A percentile compares a stretch with the other conserved stretches of the same genome.
These are phyloP conservation scores for Garcia nutans DNA, from an alignment of 345 rosid species.

Conservation along the genomic window DNA sequence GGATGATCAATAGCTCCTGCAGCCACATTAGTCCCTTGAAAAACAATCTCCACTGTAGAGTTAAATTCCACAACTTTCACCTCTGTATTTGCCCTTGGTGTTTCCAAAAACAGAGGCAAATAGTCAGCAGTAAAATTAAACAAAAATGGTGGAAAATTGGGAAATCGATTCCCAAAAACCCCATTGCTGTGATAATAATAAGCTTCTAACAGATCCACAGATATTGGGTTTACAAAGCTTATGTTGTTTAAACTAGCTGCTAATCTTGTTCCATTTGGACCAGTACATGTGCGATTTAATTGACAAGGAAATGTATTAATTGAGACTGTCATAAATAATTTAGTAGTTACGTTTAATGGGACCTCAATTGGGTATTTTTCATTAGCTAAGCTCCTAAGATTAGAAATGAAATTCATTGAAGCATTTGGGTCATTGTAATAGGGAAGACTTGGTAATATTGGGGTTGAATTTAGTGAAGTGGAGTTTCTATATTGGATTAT, in stretches of 20 bases:
- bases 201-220: conserved; percentile 7
- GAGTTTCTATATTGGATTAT: conserved; percentile 38
- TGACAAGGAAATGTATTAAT: neutral
- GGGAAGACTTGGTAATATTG: conserved; percentile 9
- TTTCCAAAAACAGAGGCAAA: neutral
- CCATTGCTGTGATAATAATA: conserved; percentile 7
- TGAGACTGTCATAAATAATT: neutral
- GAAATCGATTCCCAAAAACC: conserved; percentile 1
- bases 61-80: conserved; percentile 41
- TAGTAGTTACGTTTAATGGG: neutral
- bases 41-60: conserved; percentile 51
- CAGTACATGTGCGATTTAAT: neutral
- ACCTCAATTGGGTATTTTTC: conserved; percentile 9
- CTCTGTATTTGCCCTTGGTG: conserved; percentile 16
- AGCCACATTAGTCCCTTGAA: conserved; percentile 59
- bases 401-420: neutral
- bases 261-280: conserved; percentile 2
- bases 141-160: conserved; percentile 6
- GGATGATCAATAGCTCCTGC: conserved; percentile 61
- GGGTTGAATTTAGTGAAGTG: neutral
- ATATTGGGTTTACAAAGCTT: conserved; percentile 7
- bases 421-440: conserved; percentile 5
- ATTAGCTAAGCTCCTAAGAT: conserved; percentile 4
- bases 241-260: conserved; percentile 22
- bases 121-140: conserved; percentile 8